Evolutionary conservation across 495 filamentous ascomycete species (phyloP), one percentile per base, ranked within the genome.

Genomic region (Cryomyces minteri): DNA sequence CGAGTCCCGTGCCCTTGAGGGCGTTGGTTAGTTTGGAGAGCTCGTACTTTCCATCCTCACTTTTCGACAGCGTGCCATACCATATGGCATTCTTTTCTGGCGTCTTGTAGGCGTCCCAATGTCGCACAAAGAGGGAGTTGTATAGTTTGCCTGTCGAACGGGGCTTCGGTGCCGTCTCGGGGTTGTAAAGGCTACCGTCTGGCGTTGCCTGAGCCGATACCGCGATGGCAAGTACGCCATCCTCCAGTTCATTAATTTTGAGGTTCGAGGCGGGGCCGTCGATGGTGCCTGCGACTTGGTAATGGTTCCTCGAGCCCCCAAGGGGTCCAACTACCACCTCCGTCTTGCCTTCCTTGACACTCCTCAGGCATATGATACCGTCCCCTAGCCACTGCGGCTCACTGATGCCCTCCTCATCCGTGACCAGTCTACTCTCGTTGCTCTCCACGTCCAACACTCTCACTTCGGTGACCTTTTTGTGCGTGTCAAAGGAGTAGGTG

Each of bases 401-500:
- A 53, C 70, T 79, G 9, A 72, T 71, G 14, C 69, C 66, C 9
- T 68, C 49, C 39, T 83, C 74, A 43, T 78, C 74, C 42, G 74
- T 79, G 29, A 94, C 61, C 5, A 81, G 57, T 0, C 65, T 69
- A 0, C 80, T 81, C 41, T 77, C 70, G 40, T 82, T 81, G 11
- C 70, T 77, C 29, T 65, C 59, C 42, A 88, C 72, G 43, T 92
- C 77, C 2, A 96, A 62, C 0, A 90, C 62, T 28, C 77, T 75
- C 51, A 93, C 81, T 54, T 88, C 80, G 32, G 70, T 69, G 9
- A 66, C 79, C 62, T 81, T 84, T 40, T 71, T 71, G 59, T 94
- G 88, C 0, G 74, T 67, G 40, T 82, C 69, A 62, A 96, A 95
- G 18, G 77, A 87, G 57, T 94, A 96, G 6, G 78, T 76, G 0